These are phyloP conservation scores for Metarhizium album DNA, from an alignment of 2,329 filamentous ascomycete species.

Conservation along the genomic window DNA sequence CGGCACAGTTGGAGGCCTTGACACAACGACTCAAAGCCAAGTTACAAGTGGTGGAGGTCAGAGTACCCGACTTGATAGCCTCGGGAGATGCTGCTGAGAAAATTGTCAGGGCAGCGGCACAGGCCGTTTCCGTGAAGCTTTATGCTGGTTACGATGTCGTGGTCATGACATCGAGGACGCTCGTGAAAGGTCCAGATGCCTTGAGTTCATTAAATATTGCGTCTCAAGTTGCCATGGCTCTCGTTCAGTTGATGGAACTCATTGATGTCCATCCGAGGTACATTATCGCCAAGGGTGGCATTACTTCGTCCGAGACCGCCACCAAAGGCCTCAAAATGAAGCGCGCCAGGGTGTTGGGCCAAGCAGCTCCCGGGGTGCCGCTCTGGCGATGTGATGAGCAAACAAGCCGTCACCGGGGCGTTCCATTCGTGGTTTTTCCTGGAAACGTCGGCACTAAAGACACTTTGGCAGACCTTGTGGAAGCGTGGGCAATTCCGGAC, in stretches of 20 bases:
- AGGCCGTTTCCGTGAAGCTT: constrained; percentile 18
- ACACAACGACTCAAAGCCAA: constrained; percentile 24
- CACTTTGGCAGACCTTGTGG: constrained; percentile 34
- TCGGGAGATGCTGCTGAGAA: constrained; percentile 19
- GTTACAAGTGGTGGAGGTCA: constrained; percentile 35
- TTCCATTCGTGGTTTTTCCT: constrained; percentile 48
- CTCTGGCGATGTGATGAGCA: constrained; percentile 45
- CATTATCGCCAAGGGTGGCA: constrained; percentile 48
- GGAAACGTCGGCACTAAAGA: constrained; percentile 44
- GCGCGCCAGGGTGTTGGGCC: constrained; percentile 40
- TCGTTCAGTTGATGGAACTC: constrained; percentile 35
- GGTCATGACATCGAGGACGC: constrained; percentile 44
- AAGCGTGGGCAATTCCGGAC: constrained; percentile 8
- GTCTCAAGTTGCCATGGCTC: constrained; percentile 35
- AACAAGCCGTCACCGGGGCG: constrained; percentile 34
- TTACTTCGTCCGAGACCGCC: constrained; percentile 47
- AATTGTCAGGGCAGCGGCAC: constrained; percentile 21
- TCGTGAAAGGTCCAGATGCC: constrained; percentile 35
- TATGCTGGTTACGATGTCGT: constrained; percentile 37
- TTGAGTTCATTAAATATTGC: constrained; percentile 39
- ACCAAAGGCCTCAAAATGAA: constrained; percentile 43
- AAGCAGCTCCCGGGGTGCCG: constrained; percentile 45
- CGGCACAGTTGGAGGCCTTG: constrained; percentile 36
- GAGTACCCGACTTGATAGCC: constrained; percentile 22
- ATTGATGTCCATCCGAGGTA: constrained; percentile 39